Evolutionary conservation across 768 basidiomycete genomes (phyloP).

Genomic region (Daedalea quercina): DNA sequence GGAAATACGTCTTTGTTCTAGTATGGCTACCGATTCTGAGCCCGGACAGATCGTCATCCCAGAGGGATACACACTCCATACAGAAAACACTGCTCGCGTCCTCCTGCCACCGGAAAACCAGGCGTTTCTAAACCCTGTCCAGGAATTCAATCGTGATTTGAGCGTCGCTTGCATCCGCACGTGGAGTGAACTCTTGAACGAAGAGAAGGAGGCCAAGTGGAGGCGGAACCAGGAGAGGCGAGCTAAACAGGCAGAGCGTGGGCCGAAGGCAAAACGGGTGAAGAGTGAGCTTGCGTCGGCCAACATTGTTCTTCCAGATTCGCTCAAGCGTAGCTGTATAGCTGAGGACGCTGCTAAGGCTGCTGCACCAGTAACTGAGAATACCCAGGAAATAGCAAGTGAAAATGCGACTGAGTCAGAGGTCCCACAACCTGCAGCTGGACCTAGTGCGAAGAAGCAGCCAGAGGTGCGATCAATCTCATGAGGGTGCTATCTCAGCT

Average conservation of each 20-base stretch:
- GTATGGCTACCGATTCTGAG: conserved; percentile 1
- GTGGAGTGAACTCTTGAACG: conserved; percentile 75
- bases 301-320: conserved; percentile 2
- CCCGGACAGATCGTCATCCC: conserved; percentile 39
- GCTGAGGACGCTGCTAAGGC: not conserved
- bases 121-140: conserved; percentile 94
- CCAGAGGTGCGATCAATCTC: too few relatives aligned
- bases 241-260: conserved; percentile 24
- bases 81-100: conserved; percentile 77
- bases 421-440: not conserved
- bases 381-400: not conserved
- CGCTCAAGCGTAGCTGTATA: not conserved
- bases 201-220: conserved; percentile 59
- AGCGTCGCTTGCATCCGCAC: conserved; percentile 86
- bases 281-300: conserved; percentile 36
- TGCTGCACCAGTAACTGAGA: not conserved
- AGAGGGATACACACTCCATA: conserved; percentile 71
- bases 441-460: conserved; percentile 1
- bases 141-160: conserved; percentile 95
- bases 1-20: conserved; percentile 49
- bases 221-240: conserved; percentile 43
- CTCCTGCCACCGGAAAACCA: conserved; percentile 69
- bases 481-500: too few relatives aligned
- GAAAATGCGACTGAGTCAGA: not conserved
- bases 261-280: conserved; percentile 34